Evolutionary conservation across 192 early-diverging fungal genomes (phyloP), one percentile per base, ranked within the genome.

Genomic region (Coemansia sp.): DNA sequence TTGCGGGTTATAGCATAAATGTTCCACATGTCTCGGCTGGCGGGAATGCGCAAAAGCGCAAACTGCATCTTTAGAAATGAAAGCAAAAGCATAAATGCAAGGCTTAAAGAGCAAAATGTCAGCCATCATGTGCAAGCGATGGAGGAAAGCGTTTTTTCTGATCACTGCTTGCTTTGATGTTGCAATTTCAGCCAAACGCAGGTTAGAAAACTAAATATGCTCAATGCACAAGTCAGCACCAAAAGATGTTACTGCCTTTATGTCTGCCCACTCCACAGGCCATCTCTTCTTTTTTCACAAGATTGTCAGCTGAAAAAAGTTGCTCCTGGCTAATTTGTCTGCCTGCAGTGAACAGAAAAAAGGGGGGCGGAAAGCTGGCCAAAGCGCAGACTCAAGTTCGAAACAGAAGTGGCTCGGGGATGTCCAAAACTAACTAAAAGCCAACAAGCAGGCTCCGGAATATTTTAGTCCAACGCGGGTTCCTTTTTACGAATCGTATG

Each of bases 301-400:
- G 59, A 42, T 45, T 61, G 28, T 61, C 59, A 61, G 59, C 34
- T 61, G 59, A 30, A 34, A 59, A 12, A n/a, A n/a, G n/a, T n/a
- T n/a, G 37, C 10, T 39, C 10, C 37, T 39, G 8, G 37, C 37
- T 13, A 39, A 39, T 25, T 49, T 49, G 5, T 25, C 21, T 49
- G 4, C 23, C 23, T 49, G 46, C 23, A 12, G 43, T n/a, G 12
- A 6, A 20, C 43, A 46, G 18, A 13, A 20, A 46, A 46, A 15
- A 46, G 43, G 6, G n/a, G 3, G 15, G 37, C 10, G 3, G 5
- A 9, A 20, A 46, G 43, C 12, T 46, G 46, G 46, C 46, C 46
- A 49, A 25, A 25, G 46, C 46, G 5, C 46, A 49, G 13, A 49
- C 8, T 5, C 21, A 25, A 21, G 25, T 49, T 7, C 46, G 46